Evolutionary conservation across 495 filamentous ascomycete genomes (phyloP).

Genomic region (Trypethelium eluteriae): DNA sequence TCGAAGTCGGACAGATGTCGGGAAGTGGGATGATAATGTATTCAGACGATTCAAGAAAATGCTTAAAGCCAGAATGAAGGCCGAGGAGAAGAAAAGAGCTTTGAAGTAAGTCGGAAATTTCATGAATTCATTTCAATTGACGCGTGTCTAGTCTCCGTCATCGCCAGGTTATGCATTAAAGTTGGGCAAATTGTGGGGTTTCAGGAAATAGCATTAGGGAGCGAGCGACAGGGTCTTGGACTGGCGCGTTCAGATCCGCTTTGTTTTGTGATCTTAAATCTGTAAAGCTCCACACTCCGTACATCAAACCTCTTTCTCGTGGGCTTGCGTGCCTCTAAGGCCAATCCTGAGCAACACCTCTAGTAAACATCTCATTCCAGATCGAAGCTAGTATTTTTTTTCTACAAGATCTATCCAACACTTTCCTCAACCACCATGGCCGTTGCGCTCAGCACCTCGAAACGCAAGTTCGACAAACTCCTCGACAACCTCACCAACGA

Average conservation of each 20-base stretch:
- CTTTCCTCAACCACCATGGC: constrained; percentile 15
- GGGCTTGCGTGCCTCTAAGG: no score
- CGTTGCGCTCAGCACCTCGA: constrained; percentile 34
- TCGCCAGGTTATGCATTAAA: background rate
- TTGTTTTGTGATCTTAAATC: background rate
- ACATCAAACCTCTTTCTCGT: background rate
- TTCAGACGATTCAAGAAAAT: constrained; percentile 42
- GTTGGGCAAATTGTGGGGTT: background rate
- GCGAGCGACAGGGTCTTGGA: background rate
- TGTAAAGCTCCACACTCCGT: background rate
- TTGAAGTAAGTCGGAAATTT: background rate
- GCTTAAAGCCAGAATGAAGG: constrained; percentile 46
- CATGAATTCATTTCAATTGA: constrained; percentile 2
- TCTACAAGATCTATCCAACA: background rate
- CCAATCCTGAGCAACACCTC: no score
- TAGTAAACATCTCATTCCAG: no score
- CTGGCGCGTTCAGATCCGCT: background rate
- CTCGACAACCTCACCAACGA: constrained; percentile 33
- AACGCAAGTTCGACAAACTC: constrained; percentile 38
- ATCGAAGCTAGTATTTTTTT: no score
- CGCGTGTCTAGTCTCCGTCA: background rate
- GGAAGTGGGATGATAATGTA: constrained; percentile 33
- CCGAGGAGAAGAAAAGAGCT: constrained; percentile 29
- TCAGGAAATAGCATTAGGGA: background rate
- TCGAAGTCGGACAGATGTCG: constrained; percentile 26